A percentile compares a stretch with the other conserved stretches of the same genome.
Evolutionary conservation across 2,329 filamentous ascomycete genomes (phyloP).

Genomic region (Botryosphaeria agaves): DNA sequence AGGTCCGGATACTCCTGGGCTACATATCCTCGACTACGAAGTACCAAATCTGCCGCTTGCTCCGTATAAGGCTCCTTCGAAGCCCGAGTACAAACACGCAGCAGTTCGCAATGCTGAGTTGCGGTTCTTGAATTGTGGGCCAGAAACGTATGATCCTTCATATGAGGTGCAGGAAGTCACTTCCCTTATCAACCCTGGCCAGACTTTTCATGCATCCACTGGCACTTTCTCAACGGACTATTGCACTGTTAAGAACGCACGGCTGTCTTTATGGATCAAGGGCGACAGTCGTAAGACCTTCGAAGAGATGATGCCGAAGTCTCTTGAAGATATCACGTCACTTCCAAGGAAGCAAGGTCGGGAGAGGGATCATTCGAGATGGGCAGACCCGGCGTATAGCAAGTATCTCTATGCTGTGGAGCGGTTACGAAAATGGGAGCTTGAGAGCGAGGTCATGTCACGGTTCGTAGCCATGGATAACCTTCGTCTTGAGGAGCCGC

Average conservation of each 20-base stretch:
- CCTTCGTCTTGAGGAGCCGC: too few species aligned
- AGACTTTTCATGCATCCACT: constrained; percentile 19
- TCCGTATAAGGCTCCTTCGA: too few species aligned
- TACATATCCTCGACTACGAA: too few species aligned
- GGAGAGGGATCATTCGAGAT: constrained; percentile 5
- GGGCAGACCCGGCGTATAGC: constrained; percentile 9
- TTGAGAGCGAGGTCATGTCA: too few species aligned
- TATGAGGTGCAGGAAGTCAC: too few species aligned
- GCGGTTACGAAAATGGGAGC: constrained; percentile 21
- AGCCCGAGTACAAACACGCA: too few species aligned
- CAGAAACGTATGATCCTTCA: too few species aligned
- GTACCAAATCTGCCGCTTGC: too few species aligned
- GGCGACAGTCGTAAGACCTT: neutral
- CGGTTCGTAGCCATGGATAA: too few species aligned
- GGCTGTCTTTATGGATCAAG: neutral
- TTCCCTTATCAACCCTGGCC: constrained; percentile 21
- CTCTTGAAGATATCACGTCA: constrained; percentile 15
- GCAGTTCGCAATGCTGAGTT: too few species aligned
- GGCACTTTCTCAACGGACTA: constrained; percentile 30
- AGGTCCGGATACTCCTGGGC: too few species aligned
- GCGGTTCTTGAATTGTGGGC: too few species aligned
- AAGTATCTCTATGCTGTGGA: constrained; percentile 15
- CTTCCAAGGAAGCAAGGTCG: constrained; percentile 5
- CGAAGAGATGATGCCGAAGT: constrained; percentile 5
- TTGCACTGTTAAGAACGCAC: constrained; percentile 7